Evolutionary conservation across 2,329 filamentous ascomycete genomes (phyloP).

Genomic region (Aspergillus thermomutatus): DNA sequence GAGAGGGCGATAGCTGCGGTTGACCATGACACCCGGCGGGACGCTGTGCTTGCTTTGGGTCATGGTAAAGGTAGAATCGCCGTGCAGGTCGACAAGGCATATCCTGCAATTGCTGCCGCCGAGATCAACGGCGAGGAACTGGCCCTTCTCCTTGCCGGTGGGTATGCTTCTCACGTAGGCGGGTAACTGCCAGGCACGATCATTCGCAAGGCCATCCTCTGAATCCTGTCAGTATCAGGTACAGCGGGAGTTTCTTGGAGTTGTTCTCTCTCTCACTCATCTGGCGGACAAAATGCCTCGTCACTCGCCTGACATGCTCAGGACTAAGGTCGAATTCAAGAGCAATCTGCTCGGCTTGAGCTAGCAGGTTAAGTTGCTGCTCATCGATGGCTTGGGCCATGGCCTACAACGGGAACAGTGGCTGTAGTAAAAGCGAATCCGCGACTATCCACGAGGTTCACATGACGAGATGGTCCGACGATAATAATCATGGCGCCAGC

Average conservation of each 20-base stretch:
- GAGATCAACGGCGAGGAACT: slow-evolving; percentile 18
- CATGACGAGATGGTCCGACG: background rate
- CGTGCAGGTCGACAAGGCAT: slow-evolving; percentile 16
- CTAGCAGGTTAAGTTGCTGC: slow-evolving; percentile 8
- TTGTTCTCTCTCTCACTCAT: slow-evolving; percentile 12
- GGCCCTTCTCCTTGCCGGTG: slow-evolving; percentile 15
- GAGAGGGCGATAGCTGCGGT: slow-evolving; percentile 13
- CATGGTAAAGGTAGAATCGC: slow-evolving; percentile 16
- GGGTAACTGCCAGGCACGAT: slow-evolving; percentile 17
- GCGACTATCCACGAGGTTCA: background rate
- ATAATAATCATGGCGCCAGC: background rate
- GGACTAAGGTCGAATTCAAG: slow-evolving; percentile 5
- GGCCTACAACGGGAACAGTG: background rate
- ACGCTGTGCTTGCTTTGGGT: slow-evolving; percentile 14
- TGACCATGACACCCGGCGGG: slow-evolving; percentile 15
- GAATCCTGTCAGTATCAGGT: background rate
- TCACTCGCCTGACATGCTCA: slow-evolving; percentile 7
- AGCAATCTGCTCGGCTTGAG: slow-evolving; percentile 12
- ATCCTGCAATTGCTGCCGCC: slow-evolving; percentile 21
- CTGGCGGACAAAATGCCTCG: slow-evolving; percentile 10
- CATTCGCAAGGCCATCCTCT: slow-evolving; percentile 16
- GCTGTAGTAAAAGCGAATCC: background rate
- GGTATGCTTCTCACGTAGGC: slow-evolving; percentile 15
- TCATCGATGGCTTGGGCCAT: background rate
- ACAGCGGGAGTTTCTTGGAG: too few species aligned